These are phyloP conservation scores for Diaporthe velutina DNA, from an alignment of 2,329 filamentous ascomycete genomes.

Conservation along the genomic window DNA sequence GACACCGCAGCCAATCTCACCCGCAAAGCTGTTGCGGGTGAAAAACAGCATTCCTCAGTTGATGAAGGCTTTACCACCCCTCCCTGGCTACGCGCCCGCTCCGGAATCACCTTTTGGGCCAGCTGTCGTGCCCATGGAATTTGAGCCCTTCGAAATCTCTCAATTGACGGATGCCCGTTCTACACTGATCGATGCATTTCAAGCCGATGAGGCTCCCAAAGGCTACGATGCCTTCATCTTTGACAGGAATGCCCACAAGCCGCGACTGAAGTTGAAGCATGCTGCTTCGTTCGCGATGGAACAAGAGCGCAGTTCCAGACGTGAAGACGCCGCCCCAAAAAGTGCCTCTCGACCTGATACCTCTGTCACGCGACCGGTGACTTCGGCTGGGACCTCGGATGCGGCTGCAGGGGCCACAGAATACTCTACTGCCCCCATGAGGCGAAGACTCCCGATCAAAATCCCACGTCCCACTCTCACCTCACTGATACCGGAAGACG, in stretches of 20 bases:
- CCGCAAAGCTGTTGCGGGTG: conserved; percentile 57
- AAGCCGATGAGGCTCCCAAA: conserved; percentile 17
- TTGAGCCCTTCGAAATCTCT: conserved; percentile 37
- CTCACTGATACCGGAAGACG: conserved; percentile 23
- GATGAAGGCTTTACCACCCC: conserved; percentile 65
- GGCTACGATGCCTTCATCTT: conserved; percentile 34
- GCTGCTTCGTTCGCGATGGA: conserved; percentile 16
- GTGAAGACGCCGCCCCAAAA: not conserved
- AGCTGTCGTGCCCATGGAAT: conserved; percentile 32
- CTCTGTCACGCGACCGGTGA: conserved; percentile 1
- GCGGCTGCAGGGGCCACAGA: not conserved
- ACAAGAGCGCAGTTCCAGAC: not conserved
- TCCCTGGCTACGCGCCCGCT: conserved; percentile 50
- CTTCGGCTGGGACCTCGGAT: not conserved
- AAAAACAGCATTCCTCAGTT: conserved; percentile 64
- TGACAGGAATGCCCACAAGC: conserved; percentile 34
- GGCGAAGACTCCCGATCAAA: conserved; percentile 36
- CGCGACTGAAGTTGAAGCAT: conserved; percentile 37
- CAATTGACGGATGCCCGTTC: conserved; percentile 37
- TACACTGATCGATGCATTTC: conserved; percentile 21
- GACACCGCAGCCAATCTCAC: conserved; percentile 63
- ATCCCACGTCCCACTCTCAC: conserved; percentile 29
- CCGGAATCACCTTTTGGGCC: conserved; percentile 33
- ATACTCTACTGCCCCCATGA: conserved; percentile 34
- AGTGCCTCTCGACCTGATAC: not conserved